Conservation (phyloP, 2,329 filamentous ascomycete species). For the Sclerotinia spermophila region DNA sequence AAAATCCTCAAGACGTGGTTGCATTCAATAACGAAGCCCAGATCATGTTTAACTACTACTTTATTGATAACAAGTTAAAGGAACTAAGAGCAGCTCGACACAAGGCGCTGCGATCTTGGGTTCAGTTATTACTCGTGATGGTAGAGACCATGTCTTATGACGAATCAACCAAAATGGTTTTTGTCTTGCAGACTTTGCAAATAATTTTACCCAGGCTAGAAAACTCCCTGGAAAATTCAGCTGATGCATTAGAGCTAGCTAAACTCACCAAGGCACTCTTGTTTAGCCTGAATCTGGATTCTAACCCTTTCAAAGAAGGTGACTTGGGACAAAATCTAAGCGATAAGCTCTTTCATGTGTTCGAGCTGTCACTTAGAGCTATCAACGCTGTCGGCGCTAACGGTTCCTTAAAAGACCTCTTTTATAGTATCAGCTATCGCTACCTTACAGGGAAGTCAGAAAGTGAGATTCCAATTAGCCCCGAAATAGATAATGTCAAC, state of each 20-base stretch:
- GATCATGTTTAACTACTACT: conserved; percentile 57
- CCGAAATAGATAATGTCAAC: not conserved
- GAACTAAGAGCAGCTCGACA: conserved; percentile 53
- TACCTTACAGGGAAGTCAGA: conserved; percentile 69
- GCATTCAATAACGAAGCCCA: conserved; percentile 56
- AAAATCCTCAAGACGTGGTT: conserved; percentile 48
- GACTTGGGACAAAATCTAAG: conserved; percentile 70
- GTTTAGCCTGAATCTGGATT: conserved; percentile 63
- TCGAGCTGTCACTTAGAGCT: conserved; percentile 79
- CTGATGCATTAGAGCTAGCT: conserved; percentile 71
- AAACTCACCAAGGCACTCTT: conserved; percentile 70
- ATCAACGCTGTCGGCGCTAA: conserved; percentile 70
- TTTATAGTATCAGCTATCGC: conserved; percentile 88
- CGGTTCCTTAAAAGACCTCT: conserved; percentile 70
- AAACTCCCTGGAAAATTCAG: conserved; percentile 62
- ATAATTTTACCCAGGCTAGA: conserved; percentile 86
- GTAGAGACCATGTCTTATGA: conserved; percentile 79
- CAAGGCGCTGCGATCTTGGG: conserved; percentile 76
- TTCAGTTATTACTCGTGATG: conserved; percentile 78
- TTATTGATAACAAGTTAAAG: conserved; percentile 60
- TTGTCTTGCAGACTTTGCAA: conserved; percentile 83
- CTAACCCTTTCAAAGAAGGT: conserved; percentile 40
- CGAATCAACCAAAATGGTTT: conserved; percentile 65
- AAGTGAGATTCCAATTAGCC: conserved; percentile 45
- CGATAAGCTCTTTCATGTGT: conserved; percentile 87